Percentiles rank a stretch among this genome's conserved stretches.
phyloP scores from a whole-genome alignment of 148 eudicot genomes.

The Cornus controversa region DNA sequence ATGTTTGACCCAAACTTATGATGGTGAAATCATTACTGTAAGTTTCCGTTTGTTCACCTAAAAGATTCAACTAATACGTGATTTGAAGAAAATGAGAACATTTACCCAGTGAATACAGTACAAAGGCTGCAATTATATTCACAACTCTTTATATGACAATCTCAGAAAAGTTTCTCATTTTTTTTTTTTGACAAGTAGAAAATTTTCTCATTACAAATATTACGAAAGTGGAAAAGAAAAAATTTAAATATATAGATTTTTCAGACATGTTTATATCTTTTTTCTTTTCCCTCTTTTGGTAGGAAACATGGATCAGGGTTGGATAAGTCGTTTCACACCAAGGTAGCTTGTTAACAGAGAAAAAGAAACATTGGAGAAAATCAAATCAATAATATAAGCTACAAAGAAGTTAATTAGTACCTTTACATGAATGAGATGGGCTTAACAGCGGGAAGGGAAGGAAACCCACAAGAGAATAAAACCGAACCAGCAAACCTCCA shows the following conservation, averaged over 20 bases:
- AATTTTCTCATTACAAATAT: no score
- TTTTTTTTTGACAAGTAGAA: no score
- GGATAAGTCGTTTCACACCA: not conserved
- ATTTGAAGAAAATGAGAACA: not conserved
- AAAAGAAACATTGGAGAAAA: not conserved
- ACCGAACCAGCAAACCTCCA: conserved; percentile 85
- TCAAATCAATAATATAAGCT: not conserved
- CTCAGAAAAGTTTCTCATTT: no score
- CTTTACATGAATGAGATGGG: conserved; percentile 76
- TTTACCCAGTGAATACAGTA: not conserved
- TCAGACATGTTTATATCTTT: no score
- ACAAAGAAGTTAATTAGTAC: conserved; percentile 31
- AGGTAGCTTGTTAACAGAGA: not conserved
- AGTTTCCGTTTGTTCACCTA: not conserved
- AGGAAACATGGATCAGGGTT: no score
- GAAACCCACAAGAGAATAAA: conserved; percentile 90
- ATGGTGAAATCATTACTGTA: not conserved
- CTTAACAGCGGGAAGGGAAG: conserved; percentile 85
- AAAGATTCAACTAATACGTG: not conserved
- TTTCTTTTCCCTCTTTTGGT: no score
- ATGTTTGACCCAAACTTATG: no score
- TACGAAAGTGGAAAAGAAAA: not conserved
- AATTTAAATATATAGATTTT: no score
- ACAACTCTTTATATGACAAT: not conserved
- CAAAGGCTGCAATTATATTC: not conserved